Conservation (phyloP, 1,284 basidiomycete species). For the Takashimella tepidaria region DNA sequence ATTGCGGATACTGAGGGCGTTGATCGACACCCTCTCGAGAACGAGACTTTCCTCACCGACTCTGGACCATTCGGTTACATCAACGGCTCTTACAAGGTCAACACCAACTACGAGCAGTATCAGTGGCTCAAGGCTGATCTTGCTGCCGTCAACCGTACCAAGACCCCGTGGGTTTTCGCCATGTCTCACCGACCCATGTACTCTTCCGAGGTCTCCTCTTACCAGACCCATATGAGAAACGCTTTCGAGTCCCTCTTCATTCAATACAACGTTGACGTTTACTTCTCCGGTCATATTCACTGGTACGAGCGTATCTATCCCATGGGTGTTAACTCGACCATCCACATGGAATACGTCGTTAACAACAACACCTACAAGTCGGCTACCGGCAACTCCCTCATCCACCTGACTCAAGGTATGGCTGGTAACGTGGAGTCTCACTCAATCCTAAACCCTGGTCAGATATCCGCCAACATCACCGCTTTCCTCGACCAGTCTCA, state of each 20-base stretch:
- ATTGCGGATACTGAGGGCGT: constrained; percentile 23
- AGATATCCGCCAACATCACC: constrained; percentile 20
- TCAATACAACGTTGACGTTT: constrained; percentile 43
- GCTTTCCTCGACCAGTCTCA: constrained; percentile 28
- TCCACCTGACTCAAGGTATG: constrained; percentile 37
- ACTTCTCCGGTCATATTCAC: constrained; percentile 43
- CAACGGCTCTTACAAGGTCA: constrained; percentile 20
- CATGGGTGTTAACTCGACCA: constrained; percentile 28
- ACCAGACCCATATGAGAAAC: constrained; percentile 32
- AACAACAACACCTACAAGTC: constrained; percentile 34
- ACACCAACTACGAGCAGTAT: constrained; percentile 23
- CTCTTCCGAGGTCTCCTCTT: constrained; percentile 23
- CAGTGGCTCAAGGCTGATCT: constrained; percentile 32
- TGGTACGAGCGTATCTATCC: constrained; percentile 43
- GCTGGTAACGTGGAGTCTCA: constrained; percentile 44
- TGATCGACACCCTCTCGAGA: constrained; percentile 6
- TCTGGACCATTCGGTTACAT: constrained; percentile 20
- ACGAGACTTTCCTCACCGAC: constrained; percentile 12
- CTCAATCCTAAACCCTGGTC: constrained; percentile 15
- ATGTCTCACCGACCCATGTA: constrained; percentile 37
- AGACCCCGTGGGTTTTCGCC: constrained; percentile 46
- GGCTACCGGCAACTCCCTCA: constrained; percentile 12
- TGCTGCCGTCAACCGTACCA: constrained; percentile 35
- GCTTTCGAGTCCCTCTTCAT: constrained; percentile 43
- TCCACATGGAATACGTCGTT: constrained; percentile 24